Base-by-base conservation (phyloP, 306 rosid species). In the Cicer chorassanicum region DNA sequence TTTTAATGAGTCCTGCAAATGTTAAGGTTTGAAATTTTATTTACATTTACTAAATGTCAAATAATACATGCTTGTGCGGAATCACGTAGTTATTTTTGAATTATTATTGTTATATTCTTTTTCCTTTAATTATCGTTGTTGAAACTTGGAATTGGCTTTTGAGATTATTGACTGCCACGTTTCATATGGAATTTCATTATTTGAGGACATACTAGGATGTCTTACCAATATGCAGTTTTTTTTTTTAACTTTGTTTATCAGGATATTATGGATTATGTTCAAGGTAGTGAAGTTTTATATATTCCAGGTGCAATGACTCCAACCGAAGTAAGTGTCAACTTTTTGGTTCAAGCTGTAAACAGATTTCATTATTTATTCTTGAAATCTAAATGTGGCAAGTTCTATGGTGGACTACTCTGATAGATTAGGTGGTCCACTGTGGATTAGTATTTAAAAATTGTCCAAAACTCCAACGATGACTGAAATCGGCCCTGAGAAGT, bases 221-320 rank as follows among this genome's bases (percentile, higher is more conserved):
- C 50, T 72, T n/a, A 46, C 71, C 50, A 3, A 12, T 59, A 48
- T 46, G 6, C 12, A 11, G n/a, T 76, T 68, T 64, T 61, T 72
- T 68, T 38, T 46, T 11, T 39, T 3, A 70, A 65, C 11, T n/a
- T n/a, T 73, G 65, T 67, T 68, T 59, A 13, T 62, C 90, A 93
- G 98, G 92, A 85, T 78, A 86, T 91, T 51, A 69, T 88, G 93
- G 81, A 80, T 69, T 79, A 73, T 75, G 65, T 76, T 64, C 77
- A 15, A 64, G 64, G 68, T 75, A 45, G 73, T 70, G 98, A 88
- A 39, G 63, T 85, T 79, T 73, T 93, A 72, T 93, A 91, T 71
- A 91, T 91, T 74, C 98, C 98, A 8, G 98, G 98, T 29, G 82
- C 86, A 66, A 91, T 93, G 98, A 93, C 93, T 79, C 98, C 98